These are phyloP conservation scores for Flaveria bidentis DNA, from an alignment of 129 eudicot species.

Conservation along the genomic window DNA sequence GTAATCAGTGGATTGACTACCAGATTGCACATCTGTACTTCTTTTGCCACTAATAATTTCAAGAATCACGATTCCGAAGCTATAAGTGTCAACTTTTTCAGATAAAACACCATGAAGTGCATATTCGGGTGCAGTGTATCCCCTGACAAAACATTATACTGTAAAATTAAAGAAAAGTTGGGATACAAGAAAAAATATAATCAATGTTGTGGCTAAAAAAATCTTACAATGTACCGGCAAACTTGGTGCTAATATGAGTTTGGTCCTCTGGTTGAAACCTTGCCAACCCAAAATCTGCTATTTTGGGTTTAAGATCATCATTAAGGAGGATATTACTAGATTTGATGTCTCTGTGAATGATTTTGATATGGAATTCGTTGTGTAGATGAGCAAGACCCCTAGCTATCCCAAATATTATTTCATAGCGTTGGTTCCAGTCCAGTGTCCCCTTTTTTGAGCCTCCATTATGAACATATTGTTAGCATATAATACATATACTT, in stretches of 20 bases:
- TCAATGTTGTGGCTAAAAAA: neutral
- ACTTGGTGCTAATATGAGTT: slow-evolving; percentile 69
- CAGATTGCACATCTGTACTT: slow-evolving; percentile 45
- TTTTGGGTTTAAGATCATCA: slow-evolving; percentile 55
- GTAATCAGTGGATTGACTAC: slow-evolving; percentile 43
- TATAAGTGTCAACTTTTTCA: slow-evolving; percentile 75
- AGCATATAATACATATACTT: neutral
- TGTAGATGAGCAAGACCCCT: slow-evolving; percentile 74
- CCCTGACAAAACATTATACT: slow-evolving; percentile 37
- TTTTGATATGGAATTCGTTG: slow-evolving; percentile 61
- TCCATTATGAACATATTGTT: slow-evolving; percentile 24
- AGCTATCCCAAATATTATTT: slow-evolving; percentile 61
- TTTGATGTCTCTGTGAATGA: slow-evolving; percentile 72
- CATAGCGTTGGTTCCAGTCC: slow-evolving; percentile 57
- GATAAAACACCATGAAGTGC: slow-evolving; percentile 58
- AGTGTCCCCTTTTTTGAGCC: slow-evolving; percentile 55
- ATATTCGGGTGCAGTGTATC: slow-evolving; percentile 77
- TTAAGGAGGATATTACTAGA: slow-evolving; percentile 58
- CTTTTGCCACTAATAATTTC: slow-evolving; percentile 64
- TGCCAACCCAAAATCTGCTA: slow-evolving; percentile 76
- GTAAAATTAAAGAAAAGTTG: neutral
- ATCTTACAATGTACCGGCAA: slow-evolving; percentile 77
- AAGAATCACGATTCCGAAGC: slow-evolving; percentile 63
- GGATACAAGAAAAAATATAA: neutral
- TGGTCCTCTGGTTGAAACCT: slow-evolving; percentile 61